These are phyloP conservation scores for Castanospermum australe DNA, from an alignment of 306 rosid species.

Conservation along the genomic window DNA sequence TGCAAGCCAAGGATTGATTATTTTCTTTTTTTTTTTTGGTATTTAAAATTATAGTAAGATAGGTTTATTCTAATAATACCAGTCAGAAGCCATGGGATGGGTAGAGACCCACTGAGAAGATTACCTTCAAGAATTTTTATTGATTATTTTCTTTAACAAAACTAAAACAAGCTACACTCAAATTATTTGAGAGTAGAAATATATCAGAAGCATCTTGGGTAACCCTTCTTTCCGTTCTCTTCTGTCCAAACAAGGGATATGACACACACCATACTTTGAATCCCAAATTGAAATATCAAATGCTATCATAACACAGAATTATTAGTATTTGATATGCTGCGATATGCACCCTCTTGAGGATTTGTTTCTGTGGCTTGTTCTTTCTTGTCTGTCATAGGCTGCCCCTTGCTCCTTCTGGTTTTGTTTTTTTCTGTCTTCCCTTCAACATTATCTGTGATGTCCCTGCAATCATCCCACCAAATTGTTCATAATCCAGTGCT, in stretches of 20 bases:
- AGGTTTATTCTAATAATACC: too few relatives aligned
- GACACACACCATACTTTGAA: slow-evolving; percentile 20
- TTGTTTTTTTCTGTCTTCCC: slow-evolving; percentile 25
- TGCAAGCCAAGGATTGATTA: not conserved
- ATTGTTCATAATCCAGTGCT: slow-evolving; percentile 27
- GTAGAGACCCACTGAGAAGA: too few relatives aligned
- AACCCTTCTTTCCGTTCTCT: not conserved
- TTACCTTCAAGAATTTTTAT: too few relatives aligned
- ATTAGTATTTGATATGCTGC: slow-evolving; percentile 30
- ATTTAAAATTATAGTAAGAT: too few relatives aligned
- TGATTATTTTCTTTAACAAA: too few relatives aligned
- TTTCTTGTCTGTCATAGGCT: slow-evolving; percentile 29
- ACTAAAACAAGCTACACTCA: not conserved
- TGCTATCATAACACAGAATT: slow-evolving; percentile 12
- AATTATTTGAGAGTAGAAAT: not conserved
- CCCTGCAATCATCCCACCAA: slow-evolving; percentile 10
- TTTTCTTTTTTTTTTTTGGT: too few relatives aligned
- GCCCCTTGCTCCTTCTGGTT: slow-evolving; percentile 8
- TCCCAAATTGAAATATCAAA: slow-evolving; percentile 16
- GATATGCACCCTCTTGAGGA: slow-evolving; percentile 51
- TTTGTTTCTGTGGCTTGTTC: slow-evolving; percentile 26
- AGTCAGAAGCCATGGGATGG: too few relatives aligned
- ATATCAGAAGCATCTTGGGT: not conserved
- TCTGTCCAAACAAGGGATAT: slow-evolving; percentile 25
- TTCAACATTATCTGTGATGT: slow-evolving; percentile 17